Evolutionary conservation across 495 filamentous ascomycete genomes (phyloP).

Genomic region (Aspergillus panamensis): DNA sequence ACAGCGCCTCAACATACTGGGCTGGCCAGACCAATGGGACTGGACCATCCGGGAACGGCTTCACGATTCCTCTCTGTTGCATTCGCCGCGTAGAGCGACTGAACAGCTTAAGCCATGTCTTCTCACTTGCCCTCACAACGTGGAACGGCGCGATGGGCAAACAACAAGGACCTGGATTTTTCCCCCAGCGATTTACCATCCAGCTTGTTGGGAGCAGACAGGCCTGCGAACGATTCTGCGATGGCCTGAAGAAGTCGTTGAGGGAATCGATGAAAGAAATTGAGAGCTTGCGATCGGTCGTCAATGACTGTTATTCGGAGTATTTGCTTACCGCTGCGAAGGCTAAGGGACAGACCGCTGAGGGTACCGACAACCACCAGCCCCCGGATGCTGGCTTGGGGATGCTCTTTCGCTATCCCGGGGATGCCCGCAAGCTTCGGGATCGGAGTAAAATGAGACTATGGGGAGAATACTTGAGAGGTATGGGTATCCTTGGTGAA

Average conservation of each 20-base stretch:
- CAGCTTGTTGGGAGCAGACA: constrained; percentile 84
- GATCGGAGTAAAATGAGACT: constrained; percentile 96
- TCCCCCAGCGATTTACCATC: constrained; percentile 79
- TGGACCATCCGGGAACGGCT: constrained; percentile 93
- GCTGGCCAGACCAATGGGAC: constrained; percentile 86
- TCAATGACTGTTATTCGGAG: constrained; percentile 86
- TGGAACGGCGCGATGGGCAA: constrained; percentile 72
- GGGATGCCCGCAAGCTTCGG: constrained; percentile 90
- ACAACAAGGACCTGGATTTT: constrained; percentile 53
- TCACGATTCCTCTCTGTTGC: constrained; percentile 89
- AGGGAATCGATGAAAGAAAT: constrained; percentile 82
- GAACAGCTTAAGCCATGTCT: constrained; percentile 85
- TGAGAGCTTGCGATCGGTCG: constrained; percentile 71
- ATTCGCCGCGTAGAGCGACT: constrained; percentile 89
- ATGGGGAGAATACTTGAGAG: constrained; percentile 91
- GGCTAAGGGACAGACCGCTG: constrained; percentile 30
- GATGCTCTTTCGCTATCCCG: constrained; percentile 90
- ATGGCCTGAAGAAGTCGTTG: constrained; percentile 85
- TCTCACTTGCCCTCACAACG: constrained; percentile 88
- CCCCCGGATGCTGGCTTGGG: constrained; percentile 90
- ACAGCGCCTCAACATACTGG: constrained; percentile 69
- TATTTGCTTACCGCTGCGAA: constrained; percentile 65
- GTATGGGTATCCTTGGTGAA: constrained; percentile 31
- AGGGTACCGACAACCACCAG: constrained; percentile 50
- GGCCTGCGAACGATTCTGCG: constrained; percentile 92